Base-by-base conservation (phyloP, 345 rosid species). In the Populus deltoides region DNA sequence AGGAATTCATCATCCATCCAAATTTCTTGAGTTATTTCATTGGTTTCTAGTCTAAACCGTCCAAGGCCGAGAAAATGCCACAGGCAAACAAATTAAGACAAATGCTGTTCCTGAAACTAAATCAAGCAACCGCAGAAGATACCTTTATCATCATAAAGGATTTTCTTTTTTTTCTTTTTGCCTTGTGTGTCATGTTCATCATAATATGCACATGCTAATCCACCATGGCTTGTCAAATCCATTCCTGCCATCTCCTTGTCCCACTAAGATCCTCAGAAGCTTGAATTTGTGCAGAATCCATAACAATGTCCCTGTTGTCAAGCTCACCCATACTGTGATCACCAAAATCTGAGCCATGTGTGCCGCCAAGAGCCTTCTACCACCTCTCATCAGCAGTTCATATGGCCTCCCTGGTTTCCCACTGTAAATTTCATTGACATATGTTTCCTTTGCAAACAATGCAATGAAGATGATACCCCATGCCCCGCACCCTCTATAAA, bases 211-310 rank as follows among this genome's bases (percentile, higher is more conserved):
- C 80, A 86, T 12, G 87, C 87, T 43, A 78, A 68, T 1, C 87
- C 87, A 10, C 85, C 89, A 47, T 86, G 89, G 67, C 86, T 81
- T 16, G 89, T 85, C 75, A 78, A 39, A 69, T 86, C 87, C 85
- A 86, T 75, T 3, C 89, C 87, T 3, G 82, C 82, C 61, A 75
- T 39, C 73, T 86, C 87, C 71, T 84, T 85, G 15, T 86, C 4
- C 89, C 1, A 76, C 15, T n/a, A 82, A 68, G 72, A 86, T 85
- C 72, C 89, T 84, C 75, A 86, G 53, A 17, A 86, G 75, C 10
- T 82, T 75, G 51, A 84, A 11, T 24, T 81, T 81, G 57, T 84
- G 78, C 62, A 86, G 25, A 2, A 79, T 68, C 2, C 17, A 81
- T 49, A 86, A 84, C 78, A 86, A 18, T 39, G 81, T 72, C 39